Conservation (phyloP, 257 asterid genomes). For the Catharanthus roseus region DNA sequence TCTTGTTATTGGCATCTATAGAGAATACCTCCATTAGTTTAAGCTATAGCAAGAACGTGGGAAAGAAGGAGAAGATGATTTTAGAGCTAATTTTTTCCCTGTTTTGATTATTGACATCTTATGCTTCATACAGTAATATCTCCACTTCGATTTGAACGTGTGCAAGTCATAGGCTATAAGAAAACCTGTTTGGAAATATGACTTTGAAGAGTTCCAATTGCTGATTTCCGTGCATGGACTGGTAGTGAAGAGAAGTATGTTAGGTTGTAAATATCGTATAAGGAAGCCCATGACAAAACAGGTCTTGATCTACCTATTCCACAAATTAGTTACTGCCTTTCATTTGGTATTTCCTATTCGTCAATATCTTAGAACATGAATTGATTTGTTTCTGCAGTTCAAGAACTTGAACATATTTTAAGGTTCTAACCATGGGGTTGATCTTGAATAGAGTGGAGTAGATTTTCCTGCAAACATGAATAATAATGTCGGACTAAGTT, state of each 20-base stretch:
- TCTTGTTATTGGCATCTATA: no score
- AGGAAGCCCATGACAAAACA: constrained; percentile 5
- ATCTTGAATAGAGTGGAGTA: neutral
- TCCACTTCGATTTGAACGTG: neutral
- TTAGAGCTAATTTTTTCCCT: neutral
- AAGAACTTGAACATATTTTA: neutral
- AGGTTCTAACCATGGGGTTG: neutral
- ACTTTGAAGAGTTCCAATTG: neutral
- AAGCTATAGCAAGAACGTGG: neutral
- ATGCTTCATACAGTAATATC: neutral
- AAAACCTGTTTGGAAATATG: neutral
- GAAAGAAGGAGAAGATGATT: neutral
- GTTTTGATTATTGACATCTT: neutral
- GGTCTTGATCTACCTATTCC: constrained; percentile 5
- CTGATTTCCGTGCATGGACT: neutral
- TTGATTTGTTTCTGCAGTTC: neutral
- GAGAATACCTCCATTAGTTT: neutral
- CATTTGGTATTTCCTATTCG: neutral
- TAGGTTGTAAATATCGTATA: neutral
- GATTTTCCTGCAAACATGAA: neutral
- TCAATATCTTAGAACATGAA: neutral
- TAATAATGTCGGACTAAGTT: neutral
- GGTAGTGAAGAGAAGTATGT: neutral
- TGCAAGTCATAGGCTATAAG: neutral
- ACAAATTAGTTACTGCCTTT: no score